Evolutionary conservation across 345 rosid species (phyloP).

Genomic region (Arabis alpina): DNA sequence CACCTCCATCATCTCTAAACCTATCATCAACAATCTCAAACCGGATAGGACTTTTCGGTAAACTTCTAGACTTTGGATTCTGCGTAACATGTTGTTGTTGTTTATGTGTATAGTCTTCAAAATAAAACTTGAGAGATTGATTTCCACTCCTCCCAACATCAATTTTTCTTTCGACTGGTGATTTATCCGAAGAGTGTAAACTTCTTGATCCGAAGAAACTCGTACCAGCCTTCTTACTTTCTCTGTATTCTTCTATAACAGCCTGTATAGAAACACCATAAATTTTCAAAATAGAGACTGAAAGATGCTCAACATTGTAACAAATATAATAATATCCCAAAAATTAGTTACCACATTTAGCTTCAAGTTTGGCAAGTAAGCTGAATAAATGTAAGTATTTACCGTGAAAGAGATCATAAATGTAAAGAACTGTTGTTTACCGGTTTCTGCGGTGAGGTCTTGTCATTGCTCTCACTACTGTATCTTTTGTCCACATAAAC

Average conservation of each 20-base stretch:
- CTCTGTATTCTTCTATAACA: conserved; percentile 49
- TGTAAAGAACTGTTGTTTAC: conserved; percentile 42
- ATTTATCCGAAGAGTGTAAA: conserved; percentile 49
- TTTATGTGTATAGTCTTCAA: conserved; percentile 65
- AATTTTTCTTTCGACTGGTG: conserved; percentile 46
- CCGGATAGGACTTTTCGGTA: conserved; percentile 57
- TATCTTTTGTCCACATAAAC: conserved; percentile 81
- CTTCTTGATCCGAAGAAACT: conserved; percentile 50
- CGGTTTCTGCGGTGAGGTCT: conserved; percentile 51
- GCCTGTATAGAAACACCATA: conserved; percentile 45
- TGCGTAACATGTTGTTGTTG: conserved; percentile 43
- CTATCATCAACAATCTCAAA: conserved; percentile 89
- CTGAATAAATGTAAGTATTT: not conserved
- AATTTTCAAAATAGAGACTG: not conserved
- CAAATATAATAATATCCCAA: not conserved
- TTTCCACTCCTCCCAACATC: conserved; percentile 52
- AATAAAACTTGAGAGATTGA: conserved; percentile 46
- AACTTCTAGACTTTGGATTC: conserved; percentile 54
- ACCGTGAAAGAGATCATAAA: not conserved
- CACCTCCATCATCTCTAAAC: conserved; percentile 58
- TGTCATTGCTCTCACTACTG: conserved; percentile 58
- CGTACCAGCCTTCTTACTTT: conserved; percentile 46
- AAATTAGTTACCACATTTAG: conserved; percentile 3
- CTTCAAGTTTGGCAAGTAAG: conserved; percentile 6
- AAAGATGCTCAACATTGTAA: conserved; percentile 3